Percentiles rank a stretch among this genome's conserved stretches.
These are phyloP conservation scores for Rhizopus stolonifer DNA, from an alignment of 371 early-diverging fungal species.

Conservation along the genomic window DNA sequence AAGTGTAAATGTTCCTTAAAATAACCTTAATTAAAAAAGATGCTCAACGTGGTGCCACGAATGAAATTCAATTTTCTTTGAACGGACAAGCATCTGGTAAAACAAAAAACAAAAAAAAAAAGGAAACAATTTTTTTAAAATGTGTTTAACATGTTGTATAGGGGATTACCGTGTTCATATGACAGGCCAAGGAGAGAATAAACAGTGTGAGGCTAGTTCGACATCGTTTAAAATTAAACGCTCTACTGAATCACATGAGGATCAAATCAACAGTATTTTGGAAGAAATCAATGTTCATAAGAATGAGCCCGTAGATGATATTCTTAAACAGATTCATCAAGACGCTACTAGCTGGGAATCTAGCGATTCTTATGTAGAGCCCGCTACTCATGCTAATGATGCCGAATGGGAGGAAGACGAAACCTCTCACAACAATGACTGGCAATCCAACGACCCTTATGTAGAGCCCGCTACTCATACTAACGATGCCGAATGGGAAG, in stretches of 20 bases:
- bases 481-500: slow-evolving; percentile 2
- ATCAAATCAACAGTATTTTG: neutral
- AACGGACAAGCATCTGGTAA: slow-evolving; percentile 24
- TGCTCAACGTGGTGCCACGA: slow-evolving; percentile 30
- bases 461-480: neutral
- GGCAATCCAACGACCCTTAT: slow-evolving; percentile 13
- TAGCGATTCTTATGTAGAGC: neutral
- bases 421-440: neutral
- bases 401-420: slow-evolving; percentile 11
- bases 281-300: neutral
- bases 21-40: slow-evolving; percentile 16
- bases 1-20: neutral
- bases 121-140: neutral
- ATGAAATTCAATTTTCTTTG: slow-evolving; percentile 30
- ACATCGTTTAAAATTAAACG: slow-evolving; percentile 21
- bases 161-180: slow-evolving; percentile 39
- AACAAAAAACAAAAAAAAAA: neutral
- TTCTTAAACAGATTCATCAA: slow-evolving; percentile 16
- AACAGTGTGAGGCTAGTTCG: slow-evolving; percentile 27
- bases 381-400: neutral
- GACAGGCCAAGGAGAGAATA: slow-evolving; percentile 16
- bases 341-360: slow-evolving; percentile 11
- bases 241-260: slow-evolving; percentile 4
- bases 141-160: neutral
- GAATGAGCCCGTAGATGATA: slow-evolving; percentile 8